Evolutionary conservation across 1,284 basidiomycete genomes (phyloP).

Genomic region (Cerioporus squamosus): DNA sequence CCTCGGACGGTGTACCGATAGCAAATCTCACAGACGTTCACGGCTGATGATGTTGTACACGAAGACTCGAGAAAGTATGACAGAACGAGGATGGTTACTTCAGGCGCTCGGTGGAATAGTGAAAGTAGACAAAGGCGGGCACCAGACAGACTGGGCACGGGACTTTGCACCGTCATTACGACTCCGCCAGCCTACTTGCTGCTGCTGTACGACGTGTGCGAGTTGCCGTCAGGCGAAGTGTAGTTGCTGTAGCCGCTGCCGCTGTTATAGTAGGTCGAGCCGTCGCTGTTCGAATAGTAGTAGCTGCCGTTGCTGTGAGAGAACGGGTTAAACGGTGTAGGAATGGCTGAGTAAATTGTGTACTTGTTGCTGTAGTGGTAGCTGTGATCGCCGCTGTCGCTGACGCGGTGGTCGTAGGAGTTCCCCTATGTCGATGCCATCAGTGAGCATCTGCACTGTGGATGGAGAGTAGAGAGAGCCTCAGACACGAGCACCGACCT

Average conservation of each 20-base stretch:
- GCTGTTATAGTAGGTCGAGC: constrained; percentile 8
- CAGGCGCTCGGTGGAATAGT: not conserved
- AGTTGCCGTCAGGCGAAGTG: not conserved
- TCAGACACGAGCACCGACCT: not conserved
- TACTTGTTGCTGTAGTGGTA: constrained; percentile 13
- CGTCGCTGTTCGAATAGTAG: constrained; percentile 7
- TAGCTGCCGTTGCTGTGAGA: constrained; percentile 4
- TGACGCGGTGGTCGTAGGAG: constrained; percentile 7
- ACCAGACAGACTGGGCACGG: too few species aligned
- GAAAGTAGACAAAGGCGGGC: not conserved
- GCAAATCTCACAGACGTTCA: too few species aligned
- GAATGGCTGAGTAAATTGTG: not conserved
- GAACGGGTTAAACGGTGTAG: not conserved
- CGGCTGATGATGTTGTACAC: too few species aligned
- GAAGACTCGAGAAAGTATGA: not conserved
- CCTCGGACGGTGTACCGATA: too few species aligned
- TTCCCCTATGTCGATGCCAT: not conserved
- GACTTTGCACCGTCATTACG: too few species aligned
- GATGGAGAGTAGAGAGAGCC: too few species aligned
- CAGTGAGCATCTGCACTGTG: too few species aligned
- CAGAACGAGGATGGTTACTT: not conserved
- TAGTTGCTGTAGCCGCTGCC: constrained; percentile 2
- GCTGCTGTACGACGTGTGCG: not conserved
- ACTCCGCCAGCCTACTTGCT: not conserved
- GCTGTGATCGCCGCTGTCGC: constrained; percentile 1